Evolutionary conservation across 169 alveolate species (phyloP), one percentile per base, ranked within the genome.

Genomic region (Miamiensis avidus): DNA sequence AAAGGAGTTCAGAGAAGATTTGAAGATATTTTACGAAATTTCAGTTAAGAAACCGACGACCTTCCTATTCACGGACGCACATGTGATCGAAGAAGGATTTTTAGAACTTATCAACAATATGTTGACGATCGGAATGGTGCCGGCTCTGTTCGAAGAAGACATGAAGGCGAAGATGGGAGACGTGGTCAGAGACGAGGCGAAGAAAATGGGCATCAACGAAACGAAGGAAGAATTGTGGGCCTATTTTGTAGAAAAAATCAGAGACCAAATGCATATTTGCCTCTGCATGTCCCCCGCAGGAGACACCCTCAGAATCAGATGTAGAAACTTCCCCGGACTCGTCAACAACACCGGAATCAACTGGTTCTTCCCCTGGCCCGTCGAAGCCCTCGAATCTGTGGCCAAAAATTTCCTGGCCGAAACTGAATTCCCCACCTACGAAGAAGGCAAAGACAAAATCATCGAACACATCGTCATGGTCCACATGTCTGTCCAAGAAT

Each of bases 241-340:
- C 74, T 91, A 92, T 82, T 95, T 93, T 86, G 94, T 95, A 0
- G 91, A 87, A 65, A 93, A 93, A 86, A 92, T 94, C 29, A 90
- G 97, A 91, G 99, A 96, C 73, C 95, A 94, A 86, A 82, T 97
- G 81, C 99, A 98, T 89, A 92, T 97, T 64, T 95, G 94, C 26
- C 94, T 97, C 29, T 96, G 98, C 25, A 97, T 96, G 98, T 95
- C 98, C 1, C 98, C 98, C 0, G 97, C 99, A 6, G 98, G 98
- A 34, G 95, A 94, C 76, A 93, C 97, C 65, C 91, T 96, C 65
- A 90, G 98, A 77, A 88, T 93, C 31, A 87, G 99, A 32, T 74
- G 77, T 26, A 94, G 98, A 69, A 96, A 95, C 92, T 94, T 94
- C 96, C 97, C 97, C n/a, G 97, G 97, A 64, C 83, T 94, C 34